Conservation (phyloP, 164 flowering plant genomes). For the Piper longum region DNA sequence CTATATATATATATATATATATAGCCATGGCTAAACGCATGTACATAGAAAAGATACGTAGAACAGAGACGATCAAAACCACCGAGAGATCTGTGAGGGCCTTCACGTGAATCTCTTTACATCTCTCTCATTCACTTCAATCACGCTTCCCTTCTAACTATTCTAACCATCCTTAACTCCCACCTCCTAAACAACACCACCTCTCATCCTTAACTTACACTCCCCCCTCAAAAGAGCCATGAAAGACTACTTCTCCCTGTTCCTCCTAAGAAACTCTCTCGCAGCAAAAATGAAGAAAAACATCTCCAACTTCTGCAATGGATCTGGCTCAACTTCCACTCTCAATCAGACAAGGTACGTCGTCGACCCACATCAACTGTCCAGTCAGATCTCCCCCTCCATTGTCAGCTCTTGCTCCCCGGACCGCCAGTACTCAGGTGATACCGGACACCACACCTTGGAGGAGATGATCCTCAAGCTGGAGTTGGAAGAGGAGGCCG, state of each 20-base stretch:
- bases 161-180: not conserved
- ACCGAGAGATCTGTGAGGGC: too few relatives aligned
- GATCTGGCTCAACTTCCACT: conserved; percentile 60
- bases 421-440: not conserved
- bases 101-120: too few relatives aligned
- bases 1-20: too few relatives aligned
- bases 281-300: conserved; percentile 64
- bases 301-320: conserved; percentile 45
- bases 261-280: conserved; percentile 51
- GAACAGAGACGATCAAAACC: too few relatives aligned
- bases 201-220: not conserved
- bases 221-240: conserved; percentile 11
- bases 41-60: too few relatives aligned
- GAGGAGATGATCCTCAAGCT: conserved; percentile 26
- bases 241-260: conserved; percentile 52
- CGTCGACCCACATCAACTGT: conserved; percentile 1
- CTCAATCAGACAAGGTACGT: conserved; percentile 37
- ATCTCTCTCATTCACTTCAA: conserved; percentile 4
- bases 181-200: not conserved
- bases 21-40: too few relatives aligned
- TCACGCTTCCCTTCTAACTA: conserved; percentile 6
- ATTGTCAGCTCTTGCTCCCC: conserved; percentile 8
- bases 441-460: too few relatives aligned
- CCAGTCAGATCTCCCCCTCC: conserved; percentile 4
- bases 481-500: conserved; percentile 57